Evolutionary conservation across 2,329 filamentous ascomycete species (phyloP).

Genomic region (Cladosporium velox): DNA sequence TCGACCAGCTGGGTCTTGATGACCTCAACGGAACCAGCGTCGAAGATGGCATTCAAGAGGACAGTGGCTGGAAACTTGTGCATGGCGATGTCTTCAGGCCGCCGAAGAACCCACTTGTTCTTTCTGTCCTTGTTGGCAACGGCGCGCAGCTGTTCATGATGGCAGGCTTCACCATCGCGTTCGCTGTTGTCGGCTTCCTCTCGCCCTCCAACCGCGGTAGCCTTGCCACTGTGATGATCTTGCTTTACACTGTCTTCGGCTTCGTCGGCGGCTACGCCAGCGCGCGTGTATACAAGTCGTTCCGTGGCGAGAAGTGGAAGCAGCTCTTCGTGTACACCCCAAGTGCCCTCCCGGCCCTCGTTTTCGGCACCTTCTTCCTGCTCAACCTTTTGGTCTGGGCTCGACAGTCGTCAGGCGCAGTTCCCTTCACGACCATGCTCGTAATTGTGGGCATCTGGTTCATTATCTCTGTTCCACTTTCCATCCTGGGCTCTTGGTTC

Average conservation of each 20-base stretch:
- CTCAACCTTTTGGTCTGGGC: conserved; percentile 97
- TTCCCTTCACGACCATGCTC: conserved; percentile 96
- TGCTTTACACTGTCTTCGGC: conserved; percentile 90
- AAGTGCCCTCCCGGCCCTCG: conserved; percentile 77
- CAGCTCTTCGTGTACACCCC: conserved; percentile 88
- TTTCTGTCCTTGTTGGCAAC: conserved; percentile 87
- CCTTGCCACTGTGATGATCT: conserved; percentile 86
- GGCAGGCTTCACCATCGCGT: conserved; percentile 90
- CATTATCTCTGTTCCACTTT: conserved; percentile 89
- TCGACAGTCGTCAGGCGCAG: conserved; percentile 85
- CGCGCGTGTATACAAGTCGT: conserved; percentile 88
- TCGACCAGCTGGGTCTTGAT: conserved; percentile 87
- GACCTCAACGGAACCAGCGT: conserved; percentile 76
- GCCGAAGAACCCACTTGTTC: conserved; percentile 76
- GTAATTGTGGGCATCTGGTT: conserved; percentile 95
- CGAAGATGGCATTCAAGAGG: conserved; percentile 93
- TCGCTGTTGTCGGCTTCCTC: conserved; percentile 90
- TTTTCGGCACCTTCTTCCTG: conserved; percentile 87
- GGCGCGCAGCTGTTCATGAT: conserved; percentile 97
- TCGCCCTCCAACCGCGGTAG: conserved; percentile 95
- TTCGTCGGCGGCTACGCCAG: conserved; percentile 91
- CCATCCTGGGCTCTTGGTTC: conserved; percentile 86
- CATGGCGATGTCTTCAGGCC: conserved; percentile 96
- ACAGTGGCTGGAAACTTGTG: conserved; percentile 97
- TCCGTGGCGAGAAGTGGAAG: conserved; percentile 93